These are phyloP conservation scores for Dendrostoma leiphaemia DNA, from an alignment of 2,329 filamentous ascomycete genomes.

Conservation along the genomic window DNA sequence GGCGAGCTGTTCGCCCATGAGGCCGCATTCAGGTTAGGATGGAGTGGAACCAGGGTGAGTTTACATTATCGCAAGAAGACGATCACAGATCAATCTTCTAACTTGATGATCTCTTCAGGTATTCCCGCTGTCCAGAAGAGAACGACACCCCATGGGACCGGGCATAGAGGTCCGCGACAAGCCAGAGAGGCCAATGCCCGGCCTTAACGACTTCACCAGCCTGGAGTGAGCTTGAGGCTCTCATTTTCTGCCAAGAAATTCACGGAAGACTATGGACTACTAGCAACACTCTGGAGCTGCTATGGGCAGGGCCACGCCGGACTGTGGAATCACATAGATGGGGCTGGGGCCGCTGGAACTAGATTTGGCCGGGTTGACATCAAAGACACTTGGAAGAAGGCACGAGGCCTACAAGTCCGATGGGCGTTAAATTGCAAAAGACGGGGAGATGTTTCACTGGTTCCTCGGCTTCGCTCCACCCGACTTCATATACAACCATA, in stretches of 20 bases:
- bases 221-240: conserved; percentile 53
- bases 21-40: conserved; percentile 87
- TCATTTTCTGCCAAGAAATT: not conserved
- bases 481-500: not conserved
- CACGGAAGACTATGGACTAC: not conserved
- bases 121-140: conserved; percentile 59
- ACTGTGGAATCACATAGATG: not conserved
- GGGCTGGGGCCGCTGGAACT: not conserved
- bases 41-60: conserved; percentile 88
- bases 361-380: not conserved
- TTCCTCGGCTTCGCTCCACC: not conserved
- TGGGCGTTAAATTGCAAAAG: conserved; percentile 1
- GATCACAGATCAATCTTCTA: too few relatives aligned
- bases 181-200: conserved; percentile 53
- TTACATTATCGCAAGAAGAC: too few relatives aligned
- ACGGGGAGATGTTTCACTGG: conserved; percentile 1
- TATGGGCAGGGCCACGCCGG: not conserved
- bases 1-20: conserved; percentile 97
- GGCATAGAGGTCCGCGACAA: conserved; percentile 78
- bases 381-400: not conserved
- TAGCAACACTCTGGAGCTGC: not conserved
- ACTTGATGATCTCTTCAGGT: conserved; percentile 37
- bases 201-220: conserved; percentile 64
- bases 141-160: conserved; percentile 68
- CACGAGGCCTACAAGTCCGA: not conserved